These are phyloP conservation scores for Pinus tabuliformis DNA, from an alignment of 75 land plant species.

Conservation along the genomic window DNA sequence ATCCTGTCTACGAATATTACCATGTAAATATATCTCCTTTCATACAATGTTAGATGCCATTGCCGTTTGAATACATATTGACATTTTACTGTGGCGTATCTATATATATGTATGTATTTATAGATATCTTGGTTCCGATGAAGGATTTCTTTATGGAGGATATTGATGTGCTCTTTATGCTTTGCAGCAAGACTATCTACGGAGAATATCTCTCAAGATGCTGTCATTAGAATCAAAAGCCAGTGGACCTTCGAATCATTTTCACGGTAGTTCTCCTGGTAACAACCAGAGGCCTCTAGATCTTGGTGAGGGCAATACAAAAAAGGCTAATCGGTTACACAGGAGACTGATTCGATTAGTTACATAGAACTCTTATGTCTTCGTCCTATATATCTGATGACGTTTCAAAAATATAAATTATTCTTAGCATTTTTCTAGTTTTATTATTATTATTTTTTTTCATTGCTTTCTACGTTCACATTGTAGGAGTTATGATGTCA, in stretches of 20 bases:
- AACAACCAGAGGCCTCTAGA: neutral
- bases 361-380: neutral
- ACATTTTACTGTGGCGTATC: too few species aligned
- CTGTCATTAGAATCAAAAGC: constrained; percentile 34
- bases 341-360: neutral
- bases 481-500: neutral
- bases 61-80: too few species aligned
- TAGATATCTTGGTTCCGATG: too few species aligned
- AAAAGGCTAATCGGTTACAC: neutral
- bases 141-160: neutral
- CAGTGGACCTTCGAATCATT: neutral
- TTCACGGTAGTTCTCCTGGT: too few species aligned
- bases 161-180: neutral
- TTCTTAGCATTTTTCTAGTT: neutral
- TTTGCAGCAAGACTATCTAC: constrained; percentile 75
- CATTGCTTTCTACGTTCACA: neutral
- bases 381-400: neutral
- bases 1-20: too few species aligned
- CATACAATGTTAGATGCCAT: too few species aligned
- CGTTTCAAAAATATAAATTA: neutral
- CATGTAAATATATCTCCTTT: too few species aligned
- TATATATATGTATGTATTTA: too few species aligned
- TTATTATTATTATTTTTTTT: neutral
- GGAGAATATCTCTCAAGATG: constrained; percentile 75
- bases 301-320: neutral